Evolutionary conservation across 140 eudicot genomes (phyloP).

Genomic region (Anethum foeniculum): DNA sequence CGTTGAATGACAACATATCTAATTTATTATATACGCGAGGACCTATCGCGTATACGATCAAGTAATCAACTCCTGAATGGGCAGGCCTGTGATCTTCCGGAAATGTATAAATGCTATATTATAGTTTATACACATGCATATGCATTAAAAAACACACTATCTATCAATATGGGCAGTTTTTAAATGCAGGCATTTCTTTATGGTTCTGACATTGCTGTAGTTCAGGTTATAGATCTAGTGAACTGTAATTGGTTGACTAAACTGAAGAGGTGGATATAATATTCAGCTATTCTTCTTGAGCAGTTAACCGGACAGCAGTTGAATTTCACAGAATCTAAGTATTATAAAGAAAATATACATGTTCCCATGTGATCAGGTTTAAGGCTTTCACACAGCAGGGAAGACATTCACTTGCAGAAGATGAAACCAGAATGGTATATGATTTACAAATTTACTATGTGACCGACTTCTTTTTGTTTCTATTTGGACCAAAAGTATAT

Average conservation of each 20-base stretch:
- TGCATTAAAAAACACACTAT: not conserved
- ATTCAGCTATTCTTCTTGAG: not conserved
- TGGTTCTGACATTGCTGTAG: not conserved
- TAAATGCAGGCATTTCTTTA: not conserved
- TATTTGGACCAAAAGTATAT: not conserved
- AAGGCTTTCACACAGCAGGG: not conserved
- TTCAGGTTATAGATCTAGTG: constrained; percentile 2
- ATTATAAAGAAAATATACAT: not conserved
- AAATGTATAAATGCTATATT: not conserved
- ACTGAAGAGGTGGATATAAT: not conserved
- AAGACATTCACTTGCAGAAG: not conserved
- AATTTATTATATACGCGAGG: not conserved
- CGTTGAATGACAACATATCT: not conserved
- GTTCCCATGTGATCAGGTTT: constrained; percentile 1
- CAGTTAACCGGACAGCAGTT: not conserved
- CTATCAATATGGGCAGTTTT: not conserved
- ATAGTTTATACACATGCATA: not conserved
- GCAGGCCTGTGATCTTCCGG: not conserved
- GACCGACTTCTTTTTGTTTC: not conserved
- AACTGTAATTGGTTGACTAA: constrained; percentile 4
- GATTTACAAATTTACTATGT: not conserved
- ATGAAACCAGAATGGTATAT: not conserved
- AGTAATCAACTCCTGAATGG: not conserved
- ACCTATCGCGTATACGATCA: not conserved
- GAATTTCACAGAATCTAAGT: not conserved